Conservation (phyloP, 2,329 filamentous ascomycete genomes). For the Uncinocarpus reesii region DNA sequence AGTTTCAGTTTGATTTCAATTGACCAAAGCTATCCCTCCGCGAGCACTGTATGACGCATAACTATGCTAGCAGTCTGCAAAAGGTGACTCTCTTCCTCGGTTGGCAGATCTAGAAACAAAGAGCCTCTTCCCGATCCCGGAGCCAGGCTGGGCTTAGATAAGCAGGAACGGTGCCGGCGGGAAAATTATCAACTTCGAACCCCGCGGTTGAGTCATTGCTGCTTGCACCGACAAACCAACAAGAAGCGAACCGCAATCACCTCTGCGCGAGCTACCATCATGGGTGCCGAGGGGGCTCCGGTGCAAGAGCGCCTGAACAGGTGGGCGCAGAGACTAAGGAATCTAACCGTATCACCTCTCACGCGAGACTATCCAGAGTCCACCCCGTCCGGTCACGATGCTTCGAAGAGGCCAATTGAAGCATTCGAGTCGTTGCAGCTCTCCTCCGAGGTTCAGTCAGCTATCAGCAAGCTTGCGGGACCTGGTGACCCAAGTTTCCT, state of each 20-base stretch:
- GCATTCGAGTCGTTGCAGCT: slow-evolving; percentile 35
- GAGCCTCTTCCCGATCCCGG: too few relatives aligned
- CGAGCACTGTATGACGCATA: too few relatives aligned
- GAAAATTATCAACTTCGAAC: not conserved
- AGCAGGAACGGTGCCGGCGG: not conserved
- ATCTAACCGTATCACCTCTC: slow-evolving; percentile 36
- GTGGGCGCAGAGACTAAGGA: slow-evolving; percentile 35
- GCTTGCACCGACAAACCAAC: not conserved
- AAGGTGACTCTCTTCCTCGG: too few relatives aligned
- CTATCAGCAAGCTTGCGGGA: slow-evolving; percentile 29
- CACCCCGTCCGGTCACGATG: slow-evolving; percentile 21
- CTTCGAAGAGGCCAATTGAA: slow-evolving; percentile 31
- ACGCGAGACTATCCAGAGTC: slow-evolving; percentile 37
- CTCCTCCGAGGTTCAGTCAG: slow-evolving; percentile 28
- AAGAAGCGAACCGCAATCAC: not conserved
- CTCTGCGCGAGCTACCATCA: not conserved
- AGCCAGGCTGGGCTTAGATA: too few relatives aligned
- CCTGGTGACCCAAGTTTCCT: slow-evolving; percentile 27
- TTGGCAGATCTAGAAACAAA: too few relatives aligned
- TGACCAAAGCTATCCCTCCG: too few relatives aligned
- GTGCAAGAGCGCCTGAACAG: slow-evolving; percentile 33
- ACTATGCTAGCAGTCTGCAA: too few relatives aligned
- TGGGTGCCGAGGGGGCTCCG: slow-evolving; percentile 17
- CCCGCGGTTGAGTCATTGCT: slow-evolving; percentile 4
- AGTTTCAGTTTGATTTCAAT: too few relatives aligned